Evolutionary conservation across 202 grass and related monocot species (phyloP), one percentile per base, ranked within the genome.

Genomic region (Bolboschoenoplectus hybrid): DNA sequence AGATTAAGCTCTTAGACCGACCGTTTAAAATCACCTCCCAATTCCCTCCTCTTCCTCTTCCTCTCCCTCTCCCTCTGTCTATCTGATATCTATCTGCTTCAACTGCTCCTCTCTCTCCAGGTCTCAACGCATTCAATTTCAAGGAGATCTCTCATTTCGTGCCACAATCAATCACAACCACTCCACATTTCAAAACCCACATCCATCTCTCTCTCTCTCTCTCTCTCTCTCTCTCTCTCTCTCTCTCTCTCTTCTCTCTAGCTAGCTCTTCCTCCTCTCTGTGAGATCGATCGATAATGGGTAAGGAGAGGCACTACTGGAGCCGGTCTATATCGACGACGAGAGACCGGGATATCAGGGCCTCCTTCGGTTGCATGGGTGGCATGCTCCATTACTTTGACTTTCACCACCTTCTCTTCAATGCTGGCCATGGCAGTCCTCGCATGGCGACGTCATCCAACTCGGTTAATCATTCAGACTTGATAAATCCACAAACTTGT

Each of bases 281-380:
- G 20, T 52, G 19, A 16, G 81, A 26, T 26, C 26, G 26, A 26
- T 26, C 26, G 26, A 67, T 35, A 60, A 52, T 52, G 61, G 57
- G 63, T 68, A 72, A 47, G 52, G 80, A 84, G 81, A 66, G 80
- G 56, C 57, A 61, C 10, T 26, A 53, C 7, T 70, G 85, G 63
- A 56, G 81, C 16, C 56, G 69, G 13, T 83, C 86, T 56, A 81
- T 82, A 46, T 80, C 34, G 2, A 88, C 34, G 2, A 88, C 36
- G 75, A 74, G 74, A 20, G 63, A 90, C 13, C 62, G 82, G 39
- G 64, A 80, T 63, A 74, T 67, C 38, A 56, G 36, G 9, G 19
- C 26, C n/a, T 53, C 84, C n/a, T 53, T 80, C 12, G 96, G 96
- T 5, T 98, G 96, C 93, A 98, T 98, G 96, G 85, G 89, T 49